Evolutionary conservation across 2,329 filamentous ascomycete genomes (phyloP).

Genomic region (Botrytis tulipae): DNA sequence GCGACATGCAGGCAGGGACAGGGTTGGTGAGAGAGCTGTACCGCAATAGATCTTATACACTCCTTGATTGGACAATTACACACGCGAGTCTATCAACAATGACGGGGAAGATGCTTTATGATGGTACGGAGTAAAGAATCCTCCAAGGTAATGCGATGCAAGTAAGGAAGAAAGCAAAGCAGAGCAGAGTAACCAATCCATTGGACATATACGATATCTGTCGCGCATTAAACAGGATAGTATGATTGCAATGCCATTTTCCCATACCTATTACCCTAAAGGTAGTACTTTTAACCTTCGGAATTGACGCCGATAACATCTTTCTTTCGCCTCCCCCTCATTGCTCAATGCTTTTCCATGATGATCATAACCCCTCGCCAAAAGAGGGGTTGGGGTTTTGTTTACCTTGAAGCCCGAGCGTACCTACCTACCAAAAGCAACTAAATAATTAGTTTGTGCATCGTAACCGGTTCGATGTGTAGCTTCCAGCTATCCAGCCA

Average conservation of each 20-base stretch:
- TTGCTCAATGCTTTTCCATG: conserved; percentile 5
- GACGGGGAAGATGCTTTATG: not conserved
- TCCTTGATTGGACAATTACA: not conserved
- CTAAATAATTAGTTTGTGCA: not conserved
- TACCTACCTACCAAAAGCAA: not conserved
- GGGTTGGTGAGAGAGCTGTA: not conserved
- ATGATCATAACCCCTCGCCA: conserved; percentile 2
- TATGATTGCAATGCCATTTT: not conserved
- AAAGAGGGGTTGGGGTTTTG: conserved; percentile 6
- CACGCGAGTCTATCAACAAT: conserved; percentile 4
- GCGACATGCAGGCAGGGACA: conserved; percentile 11
- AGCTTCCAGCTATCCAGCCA: not conserved
- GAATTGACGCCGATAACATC: not conserved
- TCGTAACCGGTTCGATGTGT: not conserved
- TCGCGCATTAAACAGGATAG: not conserved
- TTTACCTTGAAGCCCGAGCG: not conserved
- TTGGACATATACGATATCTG: not conserved
- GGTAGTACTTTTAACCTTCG: not conserved
- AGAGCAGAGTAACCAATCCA: not conserved
- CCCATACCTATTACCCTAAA: not conserved
- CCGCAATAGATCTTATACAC: not conserved
- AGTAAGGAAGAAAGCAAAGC: not conserved
- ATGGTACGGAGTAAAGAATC: not conserved
- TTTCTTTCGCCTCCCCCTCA: conserved; percentile 9
- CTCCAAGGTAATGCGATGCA: not conserved